These are phyloP conservation scores for Pugionium cornutum DNA, from an alignment of 345 rosid species.

Conservation along the genomic window DNA sequence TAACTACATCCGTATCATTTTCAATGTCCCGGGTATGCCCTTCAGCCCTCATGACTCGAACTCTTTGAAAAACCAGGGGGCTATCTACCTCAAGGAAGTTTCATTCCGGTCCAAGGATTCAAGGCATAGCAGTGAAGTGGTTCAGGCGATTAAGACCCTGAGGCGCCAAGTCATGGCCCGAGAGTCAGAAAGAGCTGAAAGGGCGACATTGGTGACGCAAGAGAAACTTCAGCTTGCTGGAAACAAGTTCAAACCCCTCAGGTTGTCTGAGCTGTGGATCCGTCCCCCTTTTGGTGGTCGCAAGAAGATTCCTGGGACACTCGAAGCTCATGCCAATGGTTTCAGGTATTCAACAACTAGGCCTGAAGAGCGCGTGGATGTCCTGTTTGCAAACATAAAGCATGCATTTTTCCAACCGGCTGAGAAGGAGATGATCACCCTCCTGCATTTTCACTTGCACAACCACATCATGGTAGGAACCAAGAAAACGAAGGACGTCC, in stretches of 20 bases:
- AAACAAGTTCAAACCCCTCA: conserved; percentile 87
- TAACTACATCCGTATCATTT: conserved; percentile 81
- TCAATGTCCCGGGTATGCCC: conserved; percentile 84
- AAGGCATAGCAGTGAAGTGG: conserved; percentile 87
- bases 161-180: conserved; percentile 76
- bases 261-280: conserved; percentile 78
- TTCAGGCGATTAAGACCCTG: conserved; percentile 73
- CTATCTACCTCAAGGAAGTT: conserved; percentile 81
- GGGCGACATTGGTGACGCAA: conserved; percentile 91
- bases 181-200: conserved; percentile 88
- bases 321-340: conserved; percentile 87
- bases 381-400: conserved; percentile 81
- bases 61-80: conserved; percentile 64
- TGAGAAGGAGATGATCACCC: conserved; percentile 89
- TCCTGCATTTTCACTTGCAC: conserved; percentile 83
- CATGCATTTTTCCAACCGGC: conserved; percentile 97
- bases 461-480: conserved; percentile 96
- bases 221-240: conserved; percentile 82
- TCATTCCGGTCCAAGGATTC: conserved; percentile 91
- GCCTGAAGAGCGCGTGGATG: conserved; percentile 79
- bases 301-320: conserved; percentile 80
- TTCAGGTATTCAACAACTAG: conserved; percentile 78
- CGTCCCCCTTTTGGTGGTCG: conserved; percentile 89
- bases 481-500: conserved; percentile 93
- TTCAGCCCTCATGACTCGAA: conserved; percentile 78